Percentiles rank a stretch among this genome's conserved stretches.
Evolutionary conservation across 345 rosid genomes (phyloP).

Genomic region (Dipteronia dyeriana): DNA sequence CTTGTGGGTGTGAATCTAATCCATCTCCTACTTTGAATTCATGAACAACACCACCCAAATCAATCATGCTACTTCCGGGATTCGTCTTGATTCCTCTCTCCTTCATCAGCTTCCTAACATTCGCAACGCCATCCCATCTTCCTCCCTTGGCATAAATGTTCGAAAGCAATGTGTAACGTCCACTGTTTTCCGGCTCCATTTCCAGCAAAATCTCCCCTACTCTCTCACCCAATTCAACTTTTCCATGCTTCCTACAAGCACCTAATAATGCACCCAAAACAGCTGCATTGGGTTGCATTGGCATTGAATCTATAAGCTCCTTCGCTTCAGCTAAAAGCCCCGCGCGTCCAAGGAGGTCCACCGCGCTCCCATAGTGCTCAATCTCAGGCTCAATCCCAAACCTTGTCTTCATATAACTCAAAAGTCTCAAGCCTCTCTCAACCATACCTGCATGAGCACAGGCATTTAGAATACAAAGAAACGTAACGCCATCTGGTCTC

Average conservation of each 20-base stretch:
- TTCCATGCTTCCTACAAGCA: conserved; percentile 43
- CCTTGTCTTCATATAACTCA: conserved; percentile 31
- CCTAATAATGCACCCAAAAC: conserved; percentile 50
- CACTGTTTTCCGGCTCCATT: conserved; percentile 46
- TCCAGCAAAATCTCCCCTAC: conserved; percentile 39
- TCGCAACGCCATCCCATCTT: conserved; percentile 42
- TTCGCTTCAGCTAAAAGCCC: conserved; percentile 42
- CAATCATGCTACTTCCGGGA: conserved; percentile 39
- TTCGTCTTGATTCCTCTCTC: conserved; percentile 45
- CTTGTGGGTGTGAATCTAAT: conserved; percentile 32
- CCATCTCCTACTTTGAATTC: conserved; percentile 48
- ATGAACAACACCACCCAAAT: conserved; percentile 33
- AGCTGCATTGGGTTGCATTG: conserved; percentile 42
- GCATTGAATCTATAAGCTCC: conserved; percentile 39
- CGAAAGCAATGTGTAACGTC: conserved; percentile 43
- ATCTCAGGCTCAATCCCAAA: conserved; percentile 36
- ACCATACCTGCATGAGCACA: conserved; percentile 47
- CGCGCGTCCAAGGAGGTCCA: conserved; percentile 44
- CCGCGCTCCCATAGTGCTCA: conserved; percentile 51
- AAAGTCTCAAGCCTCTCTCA: conserved; percentile 31
- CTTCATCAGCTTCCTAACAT: conserved; percentile 45
- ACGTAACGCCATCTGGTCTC: conserved; percentile 40
- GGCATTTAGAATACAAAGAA: conserved; percentile 39
- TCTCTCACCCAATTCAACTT: conserved; percentile 41
- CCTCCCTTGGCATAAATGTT: conserved; percentile 50